phyloP scores from a whole-genome alignment of 352 stramenopile species.

The Phytophthora macrochlamydospora region DNA sequence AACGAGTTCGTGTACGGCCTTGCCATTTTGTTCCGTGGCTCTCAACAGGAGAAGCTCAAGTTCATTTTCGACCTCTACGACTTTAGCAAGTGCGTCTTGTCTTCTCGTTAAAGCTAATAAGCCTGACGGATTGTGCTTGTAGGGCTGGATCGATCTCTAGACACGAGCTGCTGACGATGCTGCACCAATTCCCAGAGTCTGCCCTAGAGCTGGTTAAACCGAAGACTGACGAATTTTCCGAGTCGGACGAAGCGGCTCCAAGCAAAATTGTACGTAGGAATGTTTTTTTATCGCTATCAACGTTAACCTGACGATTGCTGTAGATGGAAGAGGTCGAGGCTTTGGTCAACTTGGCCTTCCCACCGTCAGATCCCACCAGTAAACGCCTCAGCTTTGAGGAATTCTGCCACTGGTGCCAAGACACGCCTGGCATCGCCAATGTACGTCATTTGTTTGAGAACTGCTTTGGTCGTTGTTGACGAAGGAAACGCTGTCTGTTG shows the following conservation, averaged over 20 bases:
- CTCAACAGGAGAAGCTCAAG: conserved; percentile 90
- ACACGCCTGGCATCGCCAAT: conserved; percentile 74
- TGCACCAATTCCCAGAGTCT: conserved; percentile 84
- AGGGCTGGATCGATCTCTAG: conserved; percentile 87
- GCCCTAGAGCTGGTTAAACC: conserved; percentile 64
- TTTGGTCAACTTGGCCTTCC: conserved; percentile 85
- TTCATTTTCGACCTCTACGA: conserved; percentile 96
- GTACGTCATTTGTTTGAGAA: conserved; percentile 32
- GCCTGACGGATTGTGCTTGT: conserved; percentile 11
- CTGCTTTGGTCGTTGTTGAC: background rate
- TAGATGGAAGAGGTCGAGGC: conserved; percentile 79
- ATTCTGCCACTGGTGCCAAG: conserved; percentile 87
- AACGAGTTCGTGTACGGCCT: conserved; percentile 93
- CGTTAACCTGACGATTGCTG: background rate
- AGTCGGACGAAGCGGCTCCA: conserved; percentile 14
- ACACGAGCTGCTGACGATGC: conserved; percentile 84
- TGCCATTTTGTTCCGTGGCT: conserved; percentile 85
- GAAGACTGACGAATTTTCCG: conserved; percentile 26
- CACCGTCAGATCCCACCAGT: conserved; percentile 35
- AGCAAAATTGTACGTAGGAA: conserved; percentile 28
- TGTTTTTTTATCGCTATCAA: no score
- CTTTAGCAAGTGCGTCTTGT: conserved; percentile 67
- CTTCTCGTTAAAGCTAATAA: background rate
- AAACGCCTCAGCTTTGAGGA: conserved; percentile 86
- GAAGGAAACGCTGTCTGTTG: background rate